phyloP scores from a whole-genome alignment of 2,329 filamentous ascomycete genomes.

The Clathrospora elynae region DNA sequence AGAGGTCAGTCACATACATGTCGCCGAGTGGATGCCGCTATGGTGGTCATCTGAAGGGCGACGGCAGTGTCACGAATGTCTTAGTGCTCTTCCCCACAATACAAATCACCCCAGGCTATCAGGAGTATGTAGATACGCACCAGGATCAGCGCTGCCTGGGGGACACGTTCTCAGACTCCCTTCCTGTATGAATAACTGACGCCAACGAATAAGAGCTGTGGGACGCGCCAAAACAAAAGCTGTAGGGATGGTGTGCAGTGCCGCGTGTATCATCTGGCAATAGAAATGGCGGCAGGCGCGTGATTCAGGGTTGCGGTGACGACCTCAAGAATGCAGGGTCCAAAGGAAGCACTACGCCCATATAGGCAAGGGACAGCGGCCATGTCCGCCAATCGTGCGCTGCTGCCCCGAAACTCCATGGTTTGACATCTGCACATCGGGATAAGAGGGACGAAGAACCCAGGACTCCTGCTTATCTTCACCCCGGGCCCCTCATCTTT shows the following conservation, averaged over 20 bases:
- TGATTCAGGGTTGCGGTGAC: constrained; percentile 12
- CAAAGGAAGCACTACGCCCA: constrained; percentile 4
- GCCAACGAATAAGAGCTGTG: too few relatives aligned
- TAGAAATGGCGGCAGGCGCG: constrained; percentile 14
- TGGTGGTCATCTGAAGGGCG: constrained; percentile 33
- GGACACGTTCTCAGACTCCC: too few relatives aligned
- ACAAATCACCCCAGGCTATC: too few relatives aligned
- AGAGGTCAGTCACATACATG: constrained; percentile 15
- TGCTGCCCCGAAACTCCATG: constrained; percentile 5
- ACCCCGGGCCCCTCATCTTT: background rate
- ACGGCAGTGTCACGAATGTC: constrained; percentile 30
- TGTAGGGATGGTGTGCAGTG: background rate
- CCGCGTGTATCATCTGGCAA: background rate
- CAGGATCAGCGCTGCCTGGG: too few relatives aligned
- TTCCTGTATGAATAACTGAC: too few relatives aligned
- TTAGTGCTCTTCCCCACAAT: constrained; percentile 25
- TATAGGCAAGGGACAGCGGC: background rate
- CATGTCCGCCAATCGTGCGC: constrained; percentile 7
- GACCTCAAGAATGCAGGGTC: constrained; percentile 11
- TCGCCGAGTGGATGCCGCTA: constrained; percentile 18
- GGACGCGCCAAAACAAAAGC: background rate
- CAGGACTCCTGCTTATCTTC: constrained; percentile 1
- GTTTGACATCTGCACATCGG: constrained; percentile 3
- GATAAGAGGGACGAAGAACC: constrained; percentile 2
- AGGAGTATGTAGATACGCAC: too few relatives aligned